Percentiles rank a stretch among this genome's conserved stretches.
Conservation (phyloP, 305 asterid genomes). For the Fraxinus platypoda region DNA sequence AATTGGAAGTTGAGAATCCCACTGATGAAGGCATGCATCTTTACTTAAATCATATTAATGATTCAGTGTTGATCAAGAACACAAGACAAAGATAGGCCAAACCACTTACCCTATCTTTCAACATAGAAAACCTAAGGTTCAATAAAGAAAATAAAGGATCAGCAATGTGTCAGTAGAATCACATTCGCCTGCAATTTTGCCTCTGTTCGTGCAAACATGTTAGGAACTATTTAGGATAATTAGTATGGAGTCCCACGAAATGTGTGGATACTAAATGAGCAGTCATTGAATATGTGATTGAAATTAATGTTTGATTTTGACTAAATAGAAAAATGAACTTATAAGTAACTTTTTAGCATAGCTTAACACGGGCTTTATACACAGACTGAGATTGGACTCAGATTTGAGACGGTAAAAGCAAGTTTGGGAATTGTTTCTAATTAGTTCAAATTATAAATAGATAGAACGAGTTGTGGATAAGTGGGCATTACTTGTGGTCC, state of each 20-base stretch:
- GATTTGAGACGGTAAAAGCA: background rate
- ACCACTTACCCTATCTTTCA: background rate
- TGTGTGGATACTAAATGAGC: background rate
- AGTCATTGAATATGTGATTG: background rate
- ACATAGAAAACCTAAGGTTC: background rate
- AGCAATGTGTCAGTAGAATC: background rate
- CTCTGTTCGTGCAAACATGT: background rate
- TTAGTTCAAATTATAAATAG: no score
- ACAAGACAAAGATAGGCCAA: background rate
- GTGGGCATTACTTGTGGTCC: no score
- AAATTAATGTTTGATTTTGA: no score
- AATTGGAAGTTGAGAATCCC: background rate
- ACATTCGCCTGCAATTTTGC: background rate
- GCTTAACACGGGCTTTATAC: background rate
- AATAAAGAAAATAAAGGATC: background rate
- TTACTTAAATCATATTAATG: background rate
- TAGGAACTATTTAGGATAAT: background rate
- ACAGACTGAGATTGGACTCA: background rate
- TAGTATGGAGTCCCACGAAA: background rate
- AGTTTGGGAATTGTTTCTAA: no score
- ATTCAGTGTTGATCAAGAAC: background rate
- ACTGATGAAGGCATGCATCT: background rate
- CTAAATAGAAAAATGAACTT: background rate
- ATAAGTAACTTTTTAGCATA: background rate
- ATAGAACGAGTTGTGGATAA: no score